phyloP scores from a whole-genome alignment of 305 asterid genomes.

The Solanum hybrid region DNA sequence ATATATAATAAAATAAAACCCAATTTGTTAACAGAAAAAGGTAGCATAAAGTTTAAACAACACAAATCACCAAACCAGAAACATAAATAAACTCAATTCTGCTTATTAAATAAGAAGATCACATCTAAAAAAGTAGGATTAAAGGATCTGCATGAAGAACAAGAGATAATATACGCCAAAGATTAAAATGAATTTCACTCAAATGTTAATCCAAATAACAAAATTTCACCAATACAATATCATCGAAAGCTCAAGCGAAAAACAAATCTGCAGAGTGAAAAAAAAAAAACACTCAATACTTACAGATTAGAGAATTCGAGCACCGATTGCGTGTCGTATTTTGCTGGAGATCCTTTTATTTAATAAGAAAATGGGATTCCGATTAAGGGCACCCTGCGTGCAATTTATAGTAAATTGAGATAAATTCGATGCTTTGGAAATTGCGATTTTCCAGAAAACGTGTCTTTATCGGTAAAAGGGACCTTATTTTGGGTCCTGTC shows the following conservation, averaged over 20 bases:
- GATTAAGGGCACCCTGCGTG: neutral
- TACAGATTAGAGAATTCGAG: neutral
- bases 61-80: neutral
- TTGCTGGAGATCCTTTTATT: neutral
- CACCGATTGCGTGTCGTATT: neutral
- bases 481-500: neutral
- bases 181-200: neutral
- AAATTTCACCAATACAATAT: neutral
- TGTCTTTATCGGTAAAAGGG: neutral
- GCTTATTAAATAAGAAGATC: neutral
- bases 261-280: neutral
- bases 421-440: neutral
- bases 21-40: neutral
- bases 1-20: neutral
- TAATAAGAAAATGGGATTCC: neutral
- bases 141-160: neutral
- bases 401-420: neutral
- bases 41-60: neutral
- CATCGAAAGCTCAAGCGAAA: neutral
- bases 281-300: neutral
- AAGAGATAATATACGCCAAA: neutral
- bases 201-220: neutral
- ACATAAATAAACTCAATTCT: neutral
- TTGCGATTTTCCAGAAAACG: neutral
- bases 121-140: neutral